Conservation (phyloP, 805 yeast genomes). For the Scheffersomyces amazonensis region DNA sequence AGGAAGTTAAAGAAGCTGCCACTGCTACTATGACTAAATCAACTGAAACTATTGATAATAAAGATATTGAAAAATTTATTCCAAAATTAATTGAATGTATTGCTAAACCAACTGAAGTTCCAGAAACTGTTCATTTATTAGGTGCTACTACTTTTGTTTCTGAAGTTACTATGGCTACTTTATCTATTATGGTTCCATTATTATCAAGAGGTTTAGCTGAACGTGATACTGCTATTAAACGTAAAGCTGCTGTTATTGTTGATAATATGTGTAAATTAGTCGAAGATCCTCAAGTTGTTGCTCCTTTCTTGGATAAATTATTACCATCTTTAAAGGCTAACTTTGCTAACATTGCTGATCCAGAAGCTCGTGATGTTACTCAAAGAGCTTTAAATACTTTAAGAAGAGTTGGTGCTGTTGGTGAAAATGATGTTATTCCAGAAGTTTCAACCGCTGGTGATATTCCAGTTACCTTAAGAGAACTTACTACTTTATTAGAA, state of each 20-base stretch:
- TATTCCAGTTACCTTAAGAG: slow-evolving; percentile 77
- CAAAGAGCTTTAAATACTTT: slow-evolving; percentile 94
- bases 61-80: slow-evolving; percentile 99
- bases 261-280: slow-evolving; percentile 99
- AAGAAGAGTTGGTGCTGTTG: slow-evolving; percentile 98
- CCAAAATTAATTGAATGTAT: slow-evolving; percentile 97
- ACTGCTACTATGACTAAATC: slow-evolving; percentile 93
- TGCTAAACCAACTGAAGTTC: slow-evolving; percentile 94
- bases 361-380: slow-evolving; percentile 99
- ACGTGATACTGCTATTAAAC: slow-evolving; percentile 99
- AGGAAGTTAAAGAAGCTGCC: slow-evolving; percentile 96
- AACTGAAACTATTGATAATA: slow-evolving; percentile 97
- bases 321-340: slow-evolving; percentile 95
- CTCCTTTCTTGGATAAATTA: slow-evolving; percentile 95
- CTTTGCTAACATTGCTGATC: slow-evolving; percentile 97
- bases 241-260: slow-evolving; percentile 98
- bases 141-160: slow-evolving; percentile 99
- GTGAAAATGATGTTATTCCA: slow-evolving; percentile 86
- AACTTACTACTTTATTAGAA: slow-evolving; percentile 70
- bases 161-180: slow-evolving; percentile 99
- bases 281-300: slow-evolving; percentile 99
- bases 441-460: slow-evolving; percentile 99
- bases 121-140: slow-evolving; percentile 97
- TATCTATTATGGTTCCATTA: slow-evolving; percentile 98
- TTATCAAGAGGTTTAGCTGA: slow-evolving; percentile 99